Evolutionary conservation across 352 stramenopile genomes (phyloP), one percentile per base, ranked within the genome.

Genomic region (Globisporangium heterothallicum): DNA sequence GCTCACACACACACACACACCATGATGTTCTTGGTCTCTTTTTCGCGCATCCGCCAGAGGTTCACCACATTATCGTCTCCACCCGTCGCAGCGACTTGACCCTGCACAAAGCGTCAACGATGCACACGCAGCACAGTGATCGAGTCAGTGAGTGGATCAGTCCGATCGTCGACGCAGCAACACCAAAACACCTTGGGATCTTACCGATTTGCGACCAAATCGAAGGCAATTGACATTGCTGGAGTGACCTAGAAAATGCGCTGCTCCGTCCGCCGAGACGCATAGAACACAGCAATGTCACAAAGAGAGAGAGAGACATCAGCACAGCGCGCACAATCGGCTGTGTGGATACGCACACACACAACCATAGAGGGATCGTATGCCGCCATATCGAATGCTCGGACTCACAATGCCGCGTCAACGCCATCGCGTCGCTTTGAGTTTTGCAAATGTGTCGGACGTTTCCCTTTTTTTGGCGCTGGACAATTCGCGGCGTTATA

Each of bases 21-120:
- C 78, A 91, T 88, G 38, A 93, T 89, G 58, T 90, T 93, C 61
- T 93, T 93, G 51, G 79, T 93, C 66, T 93, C 78, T 49, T 81
- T 85, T 55, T 93, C 82, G 30, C 79, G 78, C 75, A 93, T 84
- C 32, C 79, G 72, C 82, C 82, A 93, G n/a, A 93, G 53, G 29
- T 93, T 93, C 40, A 91, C 76, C 40, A 86, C 68, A 49, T 82
- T 82, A 54, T 93, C 82, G 34, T 93, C 79, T 16, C 82, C 82
- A 9, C 79, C 82, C 1, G 78, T 91, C 21, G 78, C 82, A 0
- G 74, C 76, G 13, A 91, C 74, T 88, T 93, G 82, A 6, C 74
- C 82, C 82, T 93, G 24, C 19, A 46, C 53, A 12, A 14, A 6
- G 3, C 24, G n/a, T 10, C 32, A 18, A 19, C 22, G n/a, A n/a